Evolutionary conservation across 176 grass and related monocot species (phyloP), one percentile per base, ranked within the genome.

Genomic region (Lolium perenne): DNA sequence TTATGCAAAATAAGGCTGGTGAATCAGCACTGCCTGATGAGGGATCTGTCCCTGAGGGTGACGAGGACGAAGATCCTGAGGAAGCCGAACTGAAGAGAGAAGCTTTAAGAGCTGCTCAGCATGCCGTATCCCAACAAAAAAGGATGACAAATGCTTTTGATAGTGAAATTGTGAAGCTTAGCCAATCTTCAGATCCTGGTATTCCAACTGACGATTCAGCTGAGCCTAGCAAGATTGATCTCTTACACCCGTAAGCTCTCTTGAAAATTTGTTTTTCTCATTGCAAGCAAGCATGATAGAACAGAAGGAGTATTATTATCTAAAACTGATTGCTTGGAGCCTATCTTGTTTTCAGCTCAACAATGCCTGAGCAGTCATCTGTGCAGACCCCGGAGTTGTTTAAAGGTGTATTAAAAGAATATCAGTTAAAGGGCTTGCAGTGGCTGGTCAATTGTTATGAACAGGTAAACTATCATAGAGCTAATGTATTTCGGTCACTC

Each of bases 401-500:
- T 87, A 99, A 93, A 81, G 97, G 97, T 61, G 80, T 73, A 80
- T 89, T 99, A 86, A 99, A 99, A 94, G 97, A 97, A 90, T 99
- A 99, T 83, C 94, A 97, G 74, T 70, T 97, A 87, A 99, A 94
- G 78, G 97, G 97, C 56, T 97, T 99, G 84, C 97, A 99, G 81
- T 99, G 97, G 97, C 77, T 99, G 69, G 97, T 99, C 78, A 97
- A 97, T 89, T 99, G 97, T 84, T 99, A 99, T 80, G 97, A 99
- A 76, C 97, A 99, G 97, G 97, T 99, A 81, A 23, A 69, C 14
- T 87, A 1, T 82, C 83, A 82, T 32, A 77, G 70, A 50, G 58
- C 76, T 48, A 25, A 17, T 83, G 15, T 29, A 57, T 80, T 84
- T 66, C 26, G 4, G 47, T 62, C 10, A 57, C 88, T 59, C 76